Conservation (phyloP, 2,329 filamentous ascomycete species). For the Blastomyces parvus region DNA sequence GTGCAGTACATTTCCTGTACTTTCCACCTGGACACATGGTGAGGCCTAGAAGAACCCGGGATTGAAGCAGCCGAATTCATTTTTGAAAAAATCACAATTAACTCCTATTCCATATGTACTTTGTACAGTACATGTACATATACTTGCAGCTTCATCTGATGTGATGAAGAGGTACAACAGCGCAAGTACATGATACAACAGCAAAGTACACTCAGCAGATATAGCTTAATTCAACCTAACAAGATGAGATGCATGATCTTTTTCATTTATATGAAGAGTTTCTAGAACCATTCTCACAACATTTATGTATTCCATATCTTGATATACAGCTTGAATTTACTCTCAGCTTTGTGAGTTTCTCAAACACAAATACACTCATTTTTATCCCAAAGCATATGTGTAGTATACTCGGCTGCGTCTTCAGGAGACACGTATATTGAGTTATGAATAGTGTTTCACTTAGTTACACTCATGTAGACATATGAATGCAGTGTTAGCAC, state of each 20-base stretch:
- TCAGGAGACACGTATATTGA: background rate
- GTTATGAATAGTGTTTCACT: background rate
- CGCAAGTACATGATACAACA: constrained; percentile 1
- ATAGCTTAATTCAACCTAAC: constrained; percentile 4
- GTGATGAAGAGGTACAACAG: background rate
- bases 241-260: background rate
- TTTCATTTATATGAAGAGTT: background rate
- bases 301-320: no score
- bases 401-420: background rate
- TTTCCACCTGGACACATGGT: background rate
- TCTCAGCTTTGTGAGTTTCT: no score
- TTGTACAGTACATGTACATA: background rate
- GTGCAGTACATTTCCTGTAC: background rate
- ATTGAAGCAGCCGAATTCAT: background rate
- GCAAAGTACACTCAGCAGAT: background rate
- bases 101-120: no score
- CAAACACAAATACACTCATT: background rate
- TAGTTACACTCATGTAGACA: background rate
- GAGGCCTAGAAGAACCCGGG: background rate
- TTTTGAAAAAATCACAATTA: background rate
- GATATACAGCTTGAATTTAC: background rate
- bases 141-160: background rate
- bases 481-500: background rate
- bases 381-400: background rate
- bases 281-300: background rate